These are phyloP conservation scores for Singerocomus inundabilis DNA, from an alignment of 1,284 basidiomycete genomes.

Conservation along the genomic window DNA sequence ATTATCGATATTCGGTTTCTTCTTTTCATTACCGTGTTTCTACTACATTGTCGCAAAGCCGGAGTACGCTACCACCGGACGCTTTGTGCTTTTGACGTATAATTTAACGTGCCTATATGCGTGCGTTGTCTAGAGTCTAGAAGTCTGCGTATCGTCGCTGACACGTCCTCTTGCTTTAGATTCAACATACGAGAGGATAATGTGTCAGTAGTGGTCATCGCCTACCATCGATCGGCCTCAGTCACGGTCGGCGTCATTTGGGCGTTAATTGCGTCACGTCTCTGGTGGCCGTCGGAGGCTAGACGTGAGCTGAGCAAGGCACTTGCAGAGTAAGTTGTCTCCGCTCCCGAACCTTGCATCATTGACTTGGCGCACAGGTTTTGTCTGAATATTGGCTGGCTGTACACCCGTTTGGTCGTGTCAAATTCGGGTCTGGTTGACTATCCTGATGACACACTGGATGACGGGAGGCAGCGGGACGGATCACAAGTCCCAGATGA, in stretches of 20 bases:
- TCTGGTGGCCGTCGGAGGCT: constrained; percentile 96
- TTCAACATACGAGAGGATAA: constrained; percentile 81
- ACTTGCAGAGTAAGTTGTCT: constrained; percentile 74
- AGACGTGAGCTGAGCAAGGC: constrained; percentile 81
- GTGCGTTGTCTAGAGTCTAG: constrained; percentile 39
- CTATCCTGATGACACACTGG: constrained; percentile 32
- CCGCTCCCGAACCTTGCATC: not conserved
- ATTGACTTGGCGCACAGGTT: constrained; percentile 47
- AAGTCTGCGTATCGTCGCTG: not conserved
- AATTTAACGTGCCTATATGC: constrained; percentile 90
- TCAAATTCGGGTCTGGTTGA: constrained; percentile 68
- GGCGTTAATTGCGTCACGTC: constrained; percentile 84
- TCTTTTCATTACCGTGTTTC: constrained; percentile 94
- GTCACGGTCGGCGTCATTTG: constrained; percentile 90
- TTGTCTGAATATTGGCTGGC: constrained; percentile 80
- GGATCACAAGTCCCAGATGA: constrained; percentile 22
- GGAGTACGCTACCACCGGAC: constrained; percentile 73
- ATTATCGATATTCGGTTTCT: constrained; percentile 81
- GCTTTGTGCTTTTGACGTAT: constrained; percentile 89
- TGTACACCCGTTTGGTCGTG: constrained; percentile 78
- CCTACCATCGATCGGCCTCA: constrained; percentile 72
- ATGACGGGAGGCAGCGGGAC: constrained; percentile 22
- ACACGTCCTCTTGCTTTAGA: constrained; percentile 38
- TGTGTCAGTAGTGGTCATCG: constrained; percentile 70
- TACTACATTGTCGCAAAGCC: constrained; percentile 85